Base-by-base conservation (phyloP, 2,329 filamentous ascomycete species). In the Dactylellina haptotyla region DNA sequence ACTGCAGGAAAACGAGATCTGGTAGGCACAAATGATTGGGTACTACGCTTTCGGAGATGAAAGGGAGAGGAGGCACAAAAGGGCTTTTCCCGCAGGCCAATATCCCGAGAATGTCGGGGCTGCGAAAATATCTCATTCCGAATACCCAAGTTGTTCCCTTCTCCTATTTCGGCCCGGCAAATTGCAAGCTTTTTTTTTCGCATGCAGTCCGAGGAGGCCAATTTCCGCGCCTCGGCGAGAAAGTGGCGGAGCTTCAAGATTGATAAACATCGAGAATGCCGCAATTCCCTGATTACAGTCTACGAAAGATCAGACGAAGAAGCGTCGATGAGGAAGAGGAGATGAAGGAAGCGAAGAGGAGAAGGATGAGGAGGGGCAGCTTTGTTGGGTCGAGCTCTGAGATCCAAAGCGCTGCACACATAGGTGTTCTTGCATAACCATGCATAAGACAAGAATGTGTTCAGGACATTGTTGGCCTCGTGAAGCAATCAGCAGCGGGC, bases 41-140 rank as follows among this genome's bases (percentile, higher is more conserved):
- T 50, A 25, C 34, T 61, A 53, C 14, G 14, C 5, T 41, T 51
- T 41, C 32, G 8, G 53, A 59, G 45, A 61, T 65, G 59, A 58
- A 45, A 34, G 46, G 30, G 51, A 50, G 45, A 41, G 34, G 61
- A 18, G 54, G 23, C 10, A n/a, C 32, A 56, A 46, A 58, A 23
- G 51, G n/a, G 3, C 9, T 69, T 63, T 64, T 50, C 34, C 20
- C 26, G 26, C 16, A 25, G n/a, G 32, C 34, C 48, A 39, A 56
- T 43, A 46, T 65, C 59, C 67, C 67, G 67, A 72, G 45, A 46
- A 28, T 39, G 16, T 69, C 56, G 64, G 54, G 61, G 51, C 26
- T 61, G 45, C 23, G 53, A 72, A 71, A 72, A 72, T 72, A 72
- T 72, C 67, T 72, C 67, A 72, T 72, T 72, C 67, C 67, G 67